Conservation (phyloP, 2,329 filamentous ascomycete species). For the Neodidymelliopsis sp. region DNA sequence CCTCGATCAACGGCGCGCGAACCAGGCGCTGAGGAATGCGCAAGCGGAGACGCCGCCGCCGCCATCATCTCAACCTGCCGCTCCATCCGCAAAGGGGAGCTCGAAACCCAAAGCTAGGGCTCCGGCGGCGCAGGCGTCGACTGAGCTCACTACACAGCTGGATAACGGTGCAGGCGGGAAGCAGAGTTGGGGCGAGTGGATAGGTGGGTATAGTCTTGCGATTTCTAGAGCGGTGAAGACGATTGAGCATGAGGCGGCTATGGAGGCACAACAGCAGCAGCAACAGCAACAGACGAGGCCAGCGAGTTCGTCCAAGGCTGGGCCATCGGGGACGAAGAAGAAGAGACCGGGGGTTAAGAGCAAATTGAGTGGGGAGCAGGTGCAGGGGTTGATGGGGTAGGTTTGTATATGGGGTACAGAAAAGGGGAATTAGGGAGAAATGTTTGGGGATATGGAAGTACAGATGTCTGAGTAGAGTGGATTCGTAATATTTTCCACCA, state of each 20-base stretch:
- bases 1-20: conserved; percentile 38
- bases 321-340: conserved; percentile 21
- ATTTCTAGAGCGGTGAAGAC: conserved; percentile 46
- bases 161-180: conserved; percentile 27
- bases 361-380: conserved; percentile 36
- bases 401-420: not conserved
- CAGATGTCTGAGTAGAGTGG: too few relatives aligned
- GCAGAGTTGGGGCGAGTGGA: conserved; percentile 49
- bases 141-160: conserved; percentile 19
- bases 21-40: conserved; percentile 7
- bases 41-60: conserved; percentile 8
- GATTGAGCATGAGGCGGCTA: conserved; percentile 46
- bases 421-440: not conserved
- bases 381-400: conserved; percentile 36
- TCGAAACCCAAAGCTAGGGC: conserved; percentile 12
- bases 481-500: too few relatives aligned
- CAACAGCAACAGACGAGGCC: conserved; percentile 4
- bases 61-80: not conserved
- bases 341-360: conserved; percentile 31
- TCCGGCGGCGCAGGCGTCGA: conserved; percentile 4
- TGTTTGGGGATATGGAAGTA: not conserved
- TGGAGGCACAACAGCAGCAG: conserved; percentile 36
- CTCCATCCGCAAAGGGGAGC: not conserved
- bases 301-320: conserved; percentile 12
- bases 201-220: conserved; percentile 49